These are phyloP conservation scores for Bipolaris sorokiniana DNA, from an alignment of 2,329 filamentous ascomycete genomes.

Conservation along the genomic window DNA sequence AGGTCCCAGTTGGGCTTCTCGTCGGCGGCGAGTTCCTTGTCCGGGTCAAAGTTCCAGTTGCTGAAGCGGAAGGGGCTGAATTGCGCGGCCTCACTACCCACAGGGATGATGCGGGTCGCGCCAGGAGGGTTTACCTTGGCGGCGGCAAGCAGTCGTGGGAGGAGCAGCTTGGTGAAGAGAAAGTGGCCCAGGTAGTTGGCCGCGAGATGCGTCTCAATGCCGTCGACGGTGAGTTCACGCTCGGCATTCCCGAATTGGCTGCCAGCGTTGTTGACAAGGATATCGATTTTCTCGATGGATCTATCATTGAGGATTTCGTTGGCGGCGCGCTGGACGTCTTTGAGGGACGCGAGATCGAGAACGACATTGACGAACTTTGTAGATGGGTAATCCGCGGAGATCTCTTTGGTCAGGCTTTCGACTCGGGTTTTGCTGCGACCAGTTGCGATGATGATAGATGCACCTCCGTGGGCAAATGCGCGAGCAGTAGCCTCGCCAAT, in stretches of 20 bases:
- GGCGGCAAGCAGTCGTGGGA: constrained; percentile 41
- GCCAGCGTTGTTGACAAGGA: constrained; percentile 29
- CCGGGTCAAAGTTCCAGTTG: constrained; percentile 46
- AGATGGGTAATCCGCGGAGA: constrained; percentile 3
- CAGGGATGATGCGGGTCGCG: constrained; percentile 17
- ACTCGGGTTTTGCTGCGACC: constrained; percentile 15
- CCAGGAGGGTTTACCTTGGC: constrained; percentile 6
- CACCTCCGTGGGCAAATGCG: constrained; percentile 17
- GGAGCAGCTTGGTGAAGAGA: constrained; percentile 49
- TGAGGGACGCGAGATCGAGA: constrained; percentile 31
- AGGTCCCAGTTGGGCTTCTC: constrained; percentile 11
- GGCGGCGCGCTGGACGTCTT: background rate
- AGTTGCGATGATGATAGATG: constrained; percentile 19
- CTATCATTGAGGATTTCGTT: background rate
- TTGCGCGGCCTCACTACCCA: constrained; percentile 3
- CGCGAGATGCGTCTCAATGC: constrained; percentile 53
- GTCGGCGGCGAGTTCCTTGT: background rate
- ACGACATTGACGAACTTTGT: constrained; percentile 12
- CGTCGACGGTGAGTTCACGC: constrained; percentile 43
- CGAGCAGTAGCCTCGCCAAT: constrained; percentile 20
- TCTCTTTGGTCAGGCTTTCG: background rate
- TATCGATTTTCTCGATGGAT: background rate
- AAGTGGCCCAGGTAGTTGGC: constrained; percentile 55
- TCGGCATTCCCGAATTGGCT: constrained; percentile 44
- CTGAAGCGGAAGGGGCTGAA: constrained; percentile 43